Evolutionary conservation across 2,329 filamentous ascomycete species (phyloP), one percentile per base, ranked within the genome.

Genomic region (Magnaporthiopsis poae): DNA sequence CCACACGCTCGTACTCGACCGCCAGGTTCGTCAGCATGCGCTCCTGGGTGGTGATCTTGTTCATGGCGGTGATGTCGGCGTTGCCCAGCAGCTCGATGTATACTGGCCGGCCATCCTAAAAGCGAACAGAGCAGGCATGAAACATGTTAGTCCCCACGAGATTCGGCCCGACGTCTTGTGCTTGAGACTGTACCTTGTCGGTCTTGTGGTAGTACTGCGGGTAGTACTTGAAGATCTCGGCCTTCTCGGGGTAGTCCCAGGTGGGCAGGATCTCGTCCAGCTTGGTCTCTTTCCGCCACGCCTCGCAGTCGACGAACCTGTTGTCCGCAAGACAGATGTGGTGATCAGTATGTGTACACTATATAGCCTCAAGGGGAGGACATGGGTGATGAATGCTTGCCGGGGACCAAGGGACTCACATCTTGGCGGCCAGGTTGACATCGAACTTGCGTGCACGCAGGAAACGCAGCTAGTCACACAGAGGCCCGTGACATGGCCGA

Each of bases 151-250:
- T 12, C 46, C n/a, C 18, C 9, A 5, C 46, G 13, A 25, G 18
- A 11, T 21, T 25, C 46, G 21, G 46, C 46, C 21, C 3, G 12
- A 13, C 0, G 18, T 25, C 5, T 11, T 31, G 13, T 29, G 15
- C 27, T 21, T 12, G 60, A 15, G 3, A 31, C 7, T 15, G 31
- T 77, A 89, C 87, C 80, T 92, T 92, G 80, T 95, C 91, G 15
- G 88, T 94, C 83, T 97, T 97, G 86, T 99, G 95, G 82, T 99
- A 99, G 83, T 95, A 99, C 81, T 99, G 95, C 63, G 92, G 92
- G 81, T 99, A 99, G 84, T 90, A 96, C 79, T 94, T 82, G 79
- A 91, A 91, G 68, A 99, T 86, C 75, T 94, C 77, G 66, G 85
- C 74, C 79, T 94, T 95, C 84, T 97, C 93, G 70, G 84, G 84